Evolutionary conservation across 306 rosid genomes (phyloP).

Genomic region (Acacia crassicarpa): DNA sequence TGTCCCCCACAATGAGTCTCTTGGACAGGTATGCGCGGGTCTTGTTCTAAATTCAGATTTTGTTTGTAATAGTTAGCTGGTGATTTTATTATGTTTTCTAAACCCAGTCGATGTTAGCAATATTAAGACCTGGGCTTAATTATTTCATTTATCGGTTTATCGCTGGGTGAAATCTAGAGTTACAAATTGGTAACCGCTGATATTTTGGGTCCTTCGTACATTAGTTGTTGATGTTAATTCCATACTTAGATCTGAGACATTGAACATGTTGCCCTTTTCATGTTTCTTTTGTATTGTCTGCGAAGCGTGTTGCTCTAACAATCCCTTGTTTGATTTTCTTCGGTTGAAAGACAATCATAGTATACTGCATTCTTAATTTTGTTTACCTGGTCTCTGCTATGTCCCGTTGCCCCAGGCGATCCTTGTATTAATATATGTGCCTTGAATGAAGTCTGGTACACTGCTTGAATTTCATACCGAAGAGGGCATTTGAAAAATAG

Average conservation of each 20-base stretch:
- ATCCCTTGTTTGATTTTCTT: neutral
- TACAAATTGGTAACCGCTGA: neutral
- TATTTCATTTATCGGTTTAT: neutral
- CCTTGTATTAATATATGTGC: neutral
- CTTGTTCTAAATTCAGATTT: neutral
- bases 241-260: neutral
- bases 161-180: neutral
- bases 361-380: neutral
- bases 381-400: neutral
- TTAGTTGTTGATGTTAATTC: neutral
- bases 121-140: neutral
- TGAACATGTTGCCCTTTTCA: neutral
- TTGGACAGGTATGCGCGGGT: slow-evolving; percentile 57
- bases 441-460: neutral
- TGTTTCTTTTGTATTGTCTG: neutral
- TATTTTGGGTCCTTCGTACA: neutral
- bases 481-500: neutral
- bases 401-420: neutral
- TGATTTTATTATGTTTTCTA: neutral
- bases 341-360: neutral
- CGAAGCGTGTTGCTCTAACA: neutral
- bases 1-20: slow-evolving; percentile 69
- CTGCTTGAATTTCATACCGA: neutral
- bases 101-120: neutral
- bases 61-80: no score